Evolutionary conservation across 1,284 basidiomycete species (phyloP).

Genomic region (Ustilago sp.): DNA sequence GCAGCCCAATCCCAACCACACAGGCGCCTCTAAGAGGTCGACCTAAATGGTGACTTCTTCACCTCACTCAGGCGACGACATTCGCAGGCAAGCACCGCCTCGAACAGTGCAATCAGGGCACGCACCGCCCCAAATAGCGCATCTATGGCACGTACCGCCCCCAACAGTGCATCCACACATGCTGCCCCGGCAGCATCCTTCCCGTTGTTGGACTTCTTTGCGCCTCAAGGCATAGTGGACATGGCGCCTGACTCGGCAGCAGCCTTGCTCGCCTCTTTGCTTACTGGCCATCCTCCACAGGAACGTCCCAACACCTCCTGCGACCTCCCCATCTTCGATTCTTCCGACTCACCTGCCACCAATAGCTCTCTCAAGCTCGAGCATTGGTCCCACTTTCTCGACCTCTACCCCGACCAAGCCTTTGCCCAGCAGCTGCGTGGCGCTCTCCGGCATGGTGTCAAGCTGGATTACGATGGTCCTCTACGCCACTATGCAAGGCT

Average conservation of each 20-base stretch:
- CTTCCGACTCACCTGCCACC: neutral
- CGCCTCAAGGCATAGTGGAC: neutral
- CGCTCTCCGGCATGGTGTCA: neutral
- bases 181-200: neutral
- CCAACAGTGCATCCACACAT: too few relatives aligned
- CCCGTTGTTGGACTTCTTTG: neutral
- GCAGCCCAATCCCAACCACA: too few relatives aligned
- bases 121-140: too few relatives aligned
- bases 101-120: too few relatives aligned
- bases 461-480: neutral
- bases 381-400: neutral
- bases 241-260: neutral
- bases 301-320: neutral
- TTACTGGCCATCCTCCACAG: neutral
- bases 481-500: neutral
- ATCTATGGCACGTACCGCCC: too few relatives aligned
- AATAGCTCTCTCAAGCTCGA: neutral
- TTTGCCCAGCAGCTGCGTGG: neutral
- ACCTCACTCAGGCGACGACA: too few relatives aligned
- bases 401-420: neutral
- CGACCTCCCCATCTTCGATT: neutral
- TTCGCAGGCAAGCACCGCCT: too few relatives aligned
- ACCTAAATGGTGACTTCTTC: too few relatives aligned
- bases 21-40: too few relatives aligned
- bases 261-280: neutral